These are phyloP conservation scores for Dothiorella sarmentorum DNA, from an alignment of 2,329 filamentous ascomycete genomes.

Conservation along the genomic window DNA sequence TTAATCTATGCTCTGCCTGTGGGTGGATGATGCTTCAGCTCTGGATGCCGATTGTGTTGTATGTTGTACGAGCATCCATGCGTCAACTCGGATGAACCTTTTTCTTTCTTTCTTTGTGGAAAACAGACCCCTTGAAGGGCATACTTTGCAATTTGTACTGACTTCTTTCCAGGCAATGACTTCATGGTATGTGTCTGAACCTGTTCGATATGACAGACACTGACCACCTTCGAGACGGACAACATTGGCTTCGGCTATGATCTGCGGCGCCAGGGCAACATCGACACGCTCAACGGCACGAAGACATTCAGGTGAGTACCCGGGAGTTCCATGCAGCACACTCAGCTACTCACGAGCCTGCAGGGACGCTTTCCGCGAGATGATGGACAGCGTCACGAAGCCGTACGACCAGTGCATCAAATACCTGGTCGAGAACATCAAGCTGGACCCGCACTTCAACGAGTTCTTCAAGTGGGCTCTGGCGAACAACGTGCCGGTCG, in stretches of 20 bases:
- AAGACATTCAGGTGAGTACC: conserved; percentile 63
- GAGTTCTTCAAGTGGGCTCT: conserved; percentile 83
- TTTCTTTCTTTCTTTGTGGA: no score
- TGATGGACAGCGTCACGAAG: conserved; percentile 82
- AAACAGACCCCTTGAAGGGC: no score
- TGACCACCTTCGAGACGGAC: conserved; percentile 72
- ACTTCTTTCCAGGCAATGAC: conserved; percentile 56
- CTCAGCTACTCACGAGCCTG: neutral
- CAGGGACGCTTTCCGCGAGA: conserved; percentile 78
- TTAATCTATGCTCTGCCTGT: no score
- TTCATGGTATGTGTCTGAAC: conserved; percentile 49
- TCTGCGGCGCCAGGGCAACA: conserved; percentile 69
- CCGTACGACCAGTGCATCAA: conserved; percentile 81
- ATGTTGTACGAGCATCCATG: no score
- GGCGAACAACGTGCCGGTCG: conserved; percentile 81
- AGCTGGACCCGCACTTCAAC: conserved; percentile 82
- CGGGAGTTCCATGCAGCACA: neutral
- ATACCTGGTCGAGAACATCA: conserved; percentile 75
- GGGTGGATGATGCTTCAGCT: no score
- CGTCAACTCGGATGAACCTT: no score
- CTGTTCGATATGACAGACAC: conserved; percentile 1
- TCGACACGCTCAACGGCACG: conserved; percentile 68
- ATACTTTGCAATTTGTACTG: conserved; percentile 15
- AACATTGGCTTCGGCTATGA: conserved; percentile 79
- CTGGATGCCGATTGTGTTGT: no score